Evolutionary conservation across 176 grass and related monocot species (phyloP).

Genomic region (Saccharum spontaneum): DNA sequence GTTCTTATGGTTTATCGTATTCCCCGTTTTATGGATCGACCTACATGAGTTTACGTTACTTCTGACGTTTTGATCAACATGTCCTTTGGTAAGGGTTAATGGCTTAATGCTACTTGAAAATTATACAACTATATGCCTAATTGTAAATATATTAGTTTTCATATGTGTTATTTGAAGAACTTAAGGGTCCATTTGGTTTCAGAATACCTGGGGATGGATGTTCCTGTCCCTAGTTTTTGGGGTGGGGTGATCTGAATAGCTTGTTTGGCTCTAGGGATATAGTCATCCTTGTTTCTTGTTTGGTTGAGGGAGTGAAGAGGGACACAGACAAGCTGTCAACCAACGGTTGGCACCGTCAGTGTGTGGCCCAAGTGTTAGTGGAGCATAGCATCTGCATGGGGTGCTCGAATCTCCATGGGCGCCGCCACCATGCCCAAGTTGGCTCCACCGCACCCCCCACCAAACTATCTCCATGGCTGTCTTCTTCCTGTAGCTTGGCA

Average conservation of each 20-base stretch:
- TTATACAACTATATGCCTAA: background rate
- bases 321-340: background rate
- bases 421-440: too few relatives aligned
- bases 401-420: too few relatives aligned
- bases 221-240: background rate
- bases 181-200: background rate
- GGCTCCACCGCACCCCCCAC: background rate
- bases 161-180: conserved; percentile 8
- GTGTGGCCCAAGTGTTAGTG: background rate
- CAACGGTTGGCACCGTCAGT: background rate
- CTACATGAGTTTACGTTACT: conserved; percentile 4
- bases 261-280: background rate
- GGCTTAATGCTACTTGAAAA: background rate
- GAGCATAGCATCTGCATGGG: background rate
- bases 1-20: conserved; percentile 9
- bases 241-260: background rate
- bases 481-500: background rate
- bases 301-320: background rate
- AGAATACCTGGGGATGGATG: background rate
- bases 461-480: background rate
- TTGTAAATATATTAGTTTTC: background rate
- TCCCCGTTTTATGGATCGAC: background rate
- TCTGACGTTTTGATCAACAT: background rate
- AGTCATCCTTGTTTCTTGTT: background rate
- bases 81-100: background rate